Conservation (phyloP, 164 flowering plant species). For the Pachysandra terminalis region DNA sequence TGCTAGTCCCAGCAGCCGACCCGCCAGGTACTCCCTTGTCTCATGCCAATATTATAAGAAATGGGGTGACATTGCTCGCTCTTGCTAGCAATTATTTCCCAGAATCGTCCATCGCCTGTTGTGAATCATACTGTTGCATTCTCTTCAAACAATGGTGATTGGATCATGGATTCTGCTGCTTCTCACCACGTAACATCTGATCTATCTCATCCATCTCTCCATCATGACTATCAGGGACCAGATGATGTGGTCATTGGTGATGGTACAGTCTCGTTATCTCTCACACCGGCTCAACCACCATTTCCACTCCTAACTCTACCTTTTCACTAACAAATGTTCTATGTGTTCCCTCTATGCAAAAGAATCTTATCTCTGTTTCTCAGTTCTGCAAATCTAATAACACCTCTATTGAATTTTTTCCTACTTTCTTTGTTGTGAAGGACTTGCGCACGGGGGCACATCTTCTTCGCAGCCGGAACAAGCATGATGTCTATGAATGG, state of each 20-base stretch:
- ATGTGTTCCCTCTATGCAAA: not conserved
- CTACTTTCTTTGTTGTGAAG: not conserved
- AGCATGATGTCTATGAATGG: not conserved
- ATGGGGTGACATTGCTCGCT: not conserved
- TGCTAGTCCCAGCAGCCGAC: too few species aligned
- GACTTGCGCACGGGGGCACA: not conserved
- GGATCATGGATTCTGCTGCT: not conserved
- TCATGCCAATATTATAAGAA: not conserved
- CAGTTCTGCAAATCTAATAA: not conserved
- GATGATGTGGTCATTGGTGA: not conserved
- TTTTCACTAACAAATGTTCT: not conserved
- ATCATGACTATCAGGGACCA: not conserved
- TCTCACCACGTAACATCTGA: not conserved
- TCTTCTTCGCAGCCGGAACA: not conserved
- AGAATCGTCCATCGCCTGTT: not conserved
- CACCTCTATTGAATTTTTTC: not conserved
- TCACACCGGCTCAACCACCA: not conserved
- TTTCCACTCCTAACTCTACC: not conserved
- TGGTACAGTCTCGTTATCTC: not conserved
- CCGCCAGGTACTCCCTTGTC: not conserved
- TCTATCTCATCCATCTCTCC: not conserved
- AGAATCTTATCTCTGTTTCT: not conserved
- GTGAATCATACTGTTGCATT: not conserved
- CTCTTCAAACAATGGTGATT: not conserved
- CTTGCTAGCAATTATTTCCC: not conserved